These are phyloP conservation scores for Arabidopsis hybrid DNA, from an alignment of 441 rosid genomes.

Conservation along the genomic window DNA sequence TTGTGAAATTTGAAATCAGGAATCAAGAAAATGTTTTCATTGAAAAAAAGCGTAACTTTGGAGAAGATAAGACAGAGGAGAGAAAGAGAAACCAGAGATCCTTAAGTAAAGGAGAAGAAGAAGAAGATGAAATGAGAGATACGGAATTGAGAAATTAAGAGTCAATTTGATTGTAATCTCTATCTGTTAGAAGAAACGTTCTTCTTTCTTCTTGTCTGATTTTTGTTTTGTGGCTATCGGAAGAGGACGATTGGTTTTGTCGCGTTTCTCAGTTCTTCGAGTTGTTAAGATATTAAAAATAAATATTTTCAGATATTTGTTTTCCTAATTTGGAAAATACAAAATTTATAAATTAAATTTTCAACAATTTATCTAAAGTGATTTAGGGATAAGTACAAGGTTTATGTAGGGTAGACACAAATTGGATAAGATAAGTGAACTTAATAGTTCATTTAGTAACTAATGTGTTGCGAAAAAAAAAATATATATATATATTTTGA, in stretches of 20 bases:
- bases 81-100: neutral
- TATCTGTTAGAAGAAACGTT: neutral
- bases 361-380: conserved; percentile 20
- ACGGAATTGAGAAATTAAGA: neutral
- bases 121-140: neutral
- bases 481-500: too few species aligned
- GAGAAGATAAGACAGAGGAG: neutral
- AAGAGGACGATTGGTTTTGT: conserved; percentile 24
- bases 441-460: neutral
- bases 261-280: neutral
- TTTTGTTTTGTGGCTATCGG: conserved; percentile 40
- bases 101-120: neutral
- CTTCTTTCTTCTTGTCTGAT: conserved; percentile 21
- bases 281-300: neutral
- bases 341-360: neutral
- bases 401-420: conserved; percentile 2
- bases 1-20: neutral
- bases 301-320: conserved; percentile 18
- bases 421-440: neutral
- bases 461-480: too few species aligned
- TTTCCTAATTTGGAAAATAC: neutral
- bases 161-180: neutral
- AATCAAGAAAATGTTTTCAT: conserved; percentile 24
- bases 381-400: conserved; percentile 24
- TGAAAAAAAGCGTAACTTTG: neutral